Conservation (phyloP, 1,139 yeast species). For the Geotrichum phurueaensis region DNA sequence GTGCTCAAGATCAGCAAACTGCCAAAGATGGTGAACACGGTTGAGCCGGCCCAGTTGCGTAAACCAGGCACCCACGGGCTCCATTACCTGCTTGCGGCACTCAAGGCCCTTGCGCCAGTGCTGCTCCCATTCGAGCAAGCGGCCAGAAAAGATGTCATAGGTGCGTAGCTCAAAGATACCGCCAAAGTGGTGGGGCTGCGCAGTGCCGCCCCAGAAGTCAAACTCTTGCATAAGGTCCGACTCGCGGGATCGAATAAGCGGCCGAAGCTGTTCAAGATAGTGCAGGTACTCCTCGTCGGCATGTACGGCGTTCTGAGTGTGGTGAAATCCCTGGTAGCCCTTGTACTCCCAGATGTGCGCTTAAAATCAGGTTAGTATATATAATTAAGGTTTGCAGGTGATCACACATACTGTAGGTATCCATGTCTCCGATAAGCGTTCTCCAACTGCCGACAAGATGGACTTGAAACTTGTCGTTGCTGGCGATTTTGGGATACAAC, state of each 20-base stretch:
- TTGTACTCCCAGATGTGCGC: slow-evolving; percentile 42
- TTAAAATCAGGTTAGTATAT: neutral
- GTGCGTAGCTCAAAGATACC: slow-evolving; percentile 41
- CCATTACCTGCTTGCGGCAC: slow-evolving; percentile 41
- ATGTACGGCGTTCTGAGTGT: slow-evolving; percentile 36
- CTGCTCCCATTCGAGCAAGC: slow-evolving; percentile 40
- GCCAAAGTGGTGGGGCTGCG: slow-evolving; percentile 39
- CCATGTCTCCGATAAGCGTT: slow-evolving; percentile 39
- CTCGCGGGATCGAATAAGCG: slow-evolving; percentile 34
- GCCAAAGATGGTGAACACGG: slow-evolving; percentile 42
- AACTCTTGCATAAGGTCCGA: slow-evolving; percentile 39
- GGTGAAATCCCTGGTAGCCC: slow-evolving; percentile 40
- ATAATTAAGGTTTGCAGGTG: neutral
- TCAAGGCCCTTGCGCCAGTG: slow-evolving; percentile 40
- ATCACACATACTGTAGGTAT: slow-evolving; percentile 25
- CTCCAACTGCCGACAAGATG: slow-evolving; percentile 43
- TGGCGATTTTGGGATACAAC: slow-evolving; percentile 35
- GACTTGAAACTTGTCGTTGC: slow-evolving; percentile 33
- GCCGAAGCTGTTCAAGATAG: slow-evolving; percentile 32
- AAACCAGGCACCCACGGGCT: slow-evolving; percentile 45
- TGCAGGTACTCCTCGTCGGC: slow-evolving; percentile 30
- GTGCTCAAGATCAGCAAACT: slow-evolving; percentile 41
- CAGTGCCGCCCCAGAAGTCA: slow-evolving; percentile 43
- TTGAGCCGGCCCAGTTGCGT: slow-evolving; percentile 39
- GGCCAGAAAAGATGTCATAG: slow-evolving; percentile 38